A percentile compares a stretch with the other conserved stretches of the same genome.
Conservation (phyloP, 441 rosid genomes). For the Hura crepitans region DNA sequence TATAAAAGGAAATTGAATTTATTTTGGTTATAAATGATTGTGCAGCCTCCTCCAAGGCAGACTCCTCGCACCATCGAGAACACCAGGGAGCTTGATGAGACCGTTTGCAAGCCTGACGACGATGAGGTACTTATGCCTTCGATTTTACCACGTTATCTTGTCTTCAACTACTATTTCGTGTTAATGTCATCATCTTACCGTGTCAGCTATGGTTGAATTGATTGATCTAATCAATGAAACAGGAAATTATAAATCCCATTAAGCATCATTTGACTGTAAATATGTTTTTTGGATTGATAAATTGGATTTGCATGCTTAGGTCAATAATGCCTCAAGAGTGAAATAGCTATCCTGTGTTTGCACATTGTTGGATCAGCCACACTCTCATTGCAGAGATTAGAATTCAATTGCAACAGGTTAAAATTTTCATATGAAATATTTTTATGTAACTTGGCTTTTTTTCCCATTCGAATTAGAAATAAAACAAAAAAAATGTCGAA, state of each 20-base stretch:
- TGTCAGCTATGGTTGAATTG: not conserved
- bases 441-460: not conserved
- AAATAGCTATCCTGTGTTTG: not conserved
- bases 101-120: constrained; percentile 81
- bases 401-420: too few relatives aligned
- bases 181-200: not conserved
- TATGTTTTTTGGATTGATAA: not conserved
- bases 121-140: constrained; percentile 56
- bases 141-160: not conserved
- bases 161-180: not conserved
- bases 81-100: constrained; percentile 79
- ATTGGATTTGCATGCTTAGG: not conserved
- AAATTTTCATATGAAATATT: not conserved
- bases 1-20: not conserved
- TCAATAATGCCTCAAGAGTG: not conserved
- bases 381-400: too few relatives aligned
- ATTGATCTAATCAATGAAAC: not conserved
- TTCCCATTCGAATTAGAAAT: not conserved
- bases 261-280: not conserved
- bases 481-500: too few relatives aligned
- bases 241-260: too few relatives aligned
- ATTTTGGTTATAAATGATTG: not conserved
- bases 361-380: too few relatives aligned
- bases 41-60: constrained; percentile 65
- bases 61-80: constrained; percentile 83